Percentiles rank a stretch among this genome's conserved stretches.
These are phyloP conservation scores for Flaveria ramosissima DNA, from an alignment of 129 eudicot species.

Conservation along the genomic window DNA sequence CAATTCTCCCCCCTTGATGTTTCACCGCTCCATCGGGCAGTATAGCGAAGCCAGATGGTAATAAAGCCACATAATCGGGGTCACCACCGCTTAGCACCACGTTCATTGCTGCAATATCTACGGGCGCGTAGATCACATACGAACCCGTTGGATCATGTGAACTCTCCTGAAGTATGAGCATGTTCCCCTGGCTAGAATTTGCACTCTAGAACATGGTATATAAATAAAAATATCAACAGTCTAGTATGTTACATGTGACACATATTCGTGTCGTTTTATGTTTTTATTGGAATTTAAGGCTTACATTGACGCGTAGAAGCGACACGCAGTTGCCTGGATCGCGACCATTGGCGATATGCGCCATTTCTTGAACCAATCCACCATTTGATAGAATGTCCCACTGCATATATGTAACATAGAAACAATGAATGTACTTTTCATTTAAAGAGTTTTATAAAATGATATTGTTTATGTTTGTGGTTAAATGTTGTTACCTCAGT, in stretches of 20 bases:
- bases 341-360: slow-evolving; percentile 94
- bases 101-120: slow-evolving; percentile 57
- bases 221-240: background rate
- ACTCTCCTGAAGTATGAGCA: slow-evolving; percentile 68
- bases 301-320: slow-evolving; percentile 84
- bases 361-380: slow-evolving; percentile 98
- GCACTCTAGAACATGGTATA: slow-evolving; percentile 37
- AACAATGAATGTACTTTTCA: background rate
- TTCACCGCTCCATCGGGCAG: slow-evolving; percentile 61
- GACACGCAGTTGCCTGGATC: slow-evolving; percentile 98
- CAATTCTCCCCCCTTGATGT: slow-evolving; percentile 37
- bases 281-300: slow-evolving; percentile 14
- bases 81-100: slow-evolving; percentile 65
- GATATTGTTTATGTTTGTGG: background rate
- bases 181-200: slow-evolving; percentile 58
- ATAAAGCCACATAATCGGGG: slow-evolving; percentile 54
- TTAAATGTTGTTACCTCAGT: slow-evolving; percentile 35
- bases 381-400: slow-evolving; percentile 99
- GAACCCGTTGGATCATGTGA: slow-evolving; percentile 61
- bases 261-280: background rate
- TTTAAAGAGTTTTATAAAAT: background rate
- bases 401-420: slow-evolving; percentile 37
- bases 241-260: background rate
- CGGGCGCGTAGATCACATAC: slow-evolving; percentile 71
- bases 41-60: slow-evolving; percentile 77